These are phyloP conservation scores for Fraxinus paxiana DNA, from an alignment of 305 asterid species.

Conservation along the genomic window DNA sequence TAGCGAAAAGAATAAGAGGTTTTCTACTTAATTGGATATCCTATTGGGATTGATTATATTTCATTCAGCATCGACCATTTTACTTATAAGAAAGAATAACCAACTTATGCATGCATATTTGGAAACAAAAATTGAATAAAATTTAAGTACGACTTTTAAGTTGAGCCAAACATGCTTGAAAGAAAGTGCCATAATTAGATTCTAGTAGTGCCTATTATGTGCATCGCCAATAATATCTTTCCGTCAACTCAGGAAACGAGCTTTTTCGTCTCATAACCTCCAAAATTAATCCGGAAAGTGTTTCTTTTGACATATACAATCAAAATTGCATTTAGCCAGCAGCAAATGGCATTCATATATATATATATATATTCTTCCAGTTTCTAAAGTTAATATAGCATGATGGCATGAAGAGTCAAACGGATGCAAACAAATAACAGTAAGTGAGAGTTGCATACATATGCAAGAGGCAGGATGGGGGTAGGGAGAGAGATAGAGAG, in stretches of 20 bases:
- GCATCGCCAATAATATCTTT: not conserved
- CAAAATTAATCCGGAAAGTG: not conserved
- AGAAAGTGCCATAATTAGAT: not conserved
- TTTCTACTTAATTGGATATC: not conserved
- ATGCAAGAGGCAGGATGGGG: not conserved
- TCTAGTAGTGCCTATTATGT: not conserved
- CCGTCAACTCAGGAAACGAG: not conserved
- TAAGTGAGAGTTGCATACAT: not conserved
- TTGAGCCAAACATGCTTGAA: not conserved
- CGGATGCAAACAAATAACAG: not conserved
- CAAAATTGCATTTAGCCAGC: not conserved
- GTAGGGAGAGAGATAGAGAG: constrained; percentile 9
- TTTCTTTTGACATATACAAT: not conserved
- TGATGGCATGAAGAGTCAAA: not conserved
- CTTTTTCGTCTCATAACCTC: not conserved
- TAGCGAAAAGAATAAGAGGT: not conserved
- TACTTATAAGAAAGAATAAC: not conserved
- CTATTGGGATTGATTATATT: not conserved
- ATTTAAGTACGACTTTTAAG: not conserved
- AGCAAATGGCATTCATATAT: not conserved
- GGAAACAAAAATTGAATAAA: not conserved
- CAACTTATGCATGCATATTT: not conserved
- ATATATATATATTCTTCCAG: not conserved
- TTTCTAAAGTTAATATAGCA: not conserved
- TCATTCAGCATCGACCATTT: not conserved